Conservation (phyloP, 441 rosid genomes). For the Erodium texanum region DNA sequence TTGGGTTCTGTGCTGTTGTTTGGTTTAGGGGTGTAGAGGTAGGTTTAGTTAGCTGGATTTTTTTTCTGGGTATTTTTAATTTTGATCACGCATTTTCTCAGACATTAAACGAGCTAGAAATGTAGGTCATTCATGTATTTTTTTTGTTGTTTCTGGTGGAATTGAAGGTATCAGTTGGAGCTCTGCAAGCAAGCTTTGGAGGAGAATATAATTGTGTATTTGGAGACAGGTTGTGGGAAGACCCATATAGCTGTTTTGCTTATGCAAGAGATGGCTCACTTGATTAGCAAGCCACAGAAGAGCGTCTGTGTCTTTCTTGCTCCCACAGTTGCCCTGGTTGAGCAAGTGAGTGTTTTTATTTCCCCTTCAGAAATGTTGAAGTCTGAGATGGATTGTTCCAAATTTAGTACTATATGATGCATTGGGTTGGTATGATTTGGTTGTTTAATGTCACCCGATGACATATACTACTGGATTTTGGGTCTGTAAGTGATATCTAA, state of each 20-base stretch:
- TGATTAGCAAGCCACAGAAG: conserved; percentile 61
- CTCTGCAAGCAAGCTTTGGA: conserved; percentile 72
- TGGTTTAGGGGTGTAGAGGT: not conserved
- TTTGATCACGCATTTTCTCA: no score
- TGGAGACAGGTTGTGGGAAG: conserved; percentile 94
- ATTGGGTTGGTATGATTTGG: not conserved
- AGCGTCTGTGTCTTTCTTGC: conserved; percentile 80
- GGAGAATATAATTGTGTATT: conserved; percentile 69
- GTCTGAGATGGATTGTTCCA: not conserved
- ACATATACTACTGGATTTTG: not conserved
- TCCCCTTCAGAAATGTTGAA: not conserved
- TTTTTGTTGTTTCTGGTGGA: conserved; percentile 9
- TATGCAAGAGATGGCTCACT: conserved; percentile 58
- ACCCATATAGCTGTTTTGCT: conserved; percentile 93
- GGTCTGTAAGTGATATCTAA: not conserved
- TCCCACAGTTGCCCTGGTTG: conserved; percentile 80
- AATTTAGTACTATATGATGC: not conserved
- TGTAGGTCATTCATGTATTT: not conserved
- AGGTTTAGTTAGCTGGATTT: not conserved
- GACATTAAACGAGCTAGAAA: not conserved
- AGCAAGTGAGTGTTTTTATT: conserved; percentile 40
- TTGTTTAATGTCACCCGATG: not conserved
- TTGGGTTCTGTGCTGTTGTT: no score
- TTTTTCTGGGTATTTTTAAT: not conserved
- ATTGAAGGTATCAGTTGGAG: conserved; percentile 74